Conservation (phyloP, 2,329 filamentous ascomycete species). For the Hypoxylon sp. region DNA sequence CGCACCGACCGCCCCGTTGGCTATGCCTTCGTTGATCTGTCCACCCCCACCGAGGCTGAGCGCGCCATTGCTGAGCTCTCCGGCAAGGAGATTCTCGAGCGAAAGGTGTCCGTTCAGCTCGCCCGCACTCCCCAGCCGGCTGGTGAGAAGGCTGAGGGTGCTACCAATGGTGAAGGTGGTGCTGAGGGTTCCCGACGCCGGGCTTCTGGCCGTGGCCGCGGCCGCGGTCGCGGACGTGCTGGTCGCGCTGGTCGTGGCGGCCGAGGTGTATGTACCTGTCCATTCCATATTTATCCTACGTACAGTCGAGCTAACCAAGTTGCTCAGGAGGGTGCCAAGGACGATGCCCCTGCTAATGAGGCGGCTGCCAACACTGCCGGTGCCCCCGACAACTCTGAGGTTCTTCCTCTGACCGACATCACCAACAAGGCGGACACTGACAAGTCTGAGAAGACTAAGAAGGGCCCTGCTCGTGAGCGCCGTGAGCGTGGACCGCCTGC, state of each 20-base stretch:
- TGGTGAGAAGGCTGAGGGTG: constrained; percentile 79
- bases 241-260: constrained; percentile 74
- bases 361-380: constrained; percentile 59
- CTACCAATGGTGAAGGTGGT: constrained; percentile 78
- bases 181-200: constrained; percentile 75
- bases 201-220: constrained; percentile 73
- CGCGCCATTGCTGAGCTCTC: constrained; percentile 95
- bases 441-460: constrained; percentile 55
- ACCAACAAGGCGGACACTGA: constrained; percentile 62
- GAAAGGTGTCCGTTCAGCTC: constrained; percentile 98
- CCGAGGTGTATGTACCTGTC: constrained; percentile 62
- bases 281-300: background rate
- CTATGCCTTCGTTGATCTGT: constrained; percentile 98
- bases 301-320: constrained; percentile 36
- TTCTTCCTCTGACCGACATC: constrained; percentile 67
- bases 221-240: constrained; percentile 74
- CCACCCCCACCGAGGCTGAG: constrained; percentile 92
- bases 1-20: constrained; percentile 98
- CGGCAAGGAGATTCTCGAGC: constrained; percentile 96
- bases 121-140: constrained; percentile 95
- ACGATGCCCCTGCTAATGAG: constrained; percentile 59
- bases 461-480: constrained; percentile 70
- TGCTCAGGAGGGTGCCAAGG: constrained; percentile 60
- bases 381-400: constrained; percentile 65
- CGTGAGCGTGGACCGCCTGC: constrained; percentile 93